phyloP scores from a whole-genome alignment of 2,329 filamentous ascomycete species.

The Fusarium domesticum region DNA sequence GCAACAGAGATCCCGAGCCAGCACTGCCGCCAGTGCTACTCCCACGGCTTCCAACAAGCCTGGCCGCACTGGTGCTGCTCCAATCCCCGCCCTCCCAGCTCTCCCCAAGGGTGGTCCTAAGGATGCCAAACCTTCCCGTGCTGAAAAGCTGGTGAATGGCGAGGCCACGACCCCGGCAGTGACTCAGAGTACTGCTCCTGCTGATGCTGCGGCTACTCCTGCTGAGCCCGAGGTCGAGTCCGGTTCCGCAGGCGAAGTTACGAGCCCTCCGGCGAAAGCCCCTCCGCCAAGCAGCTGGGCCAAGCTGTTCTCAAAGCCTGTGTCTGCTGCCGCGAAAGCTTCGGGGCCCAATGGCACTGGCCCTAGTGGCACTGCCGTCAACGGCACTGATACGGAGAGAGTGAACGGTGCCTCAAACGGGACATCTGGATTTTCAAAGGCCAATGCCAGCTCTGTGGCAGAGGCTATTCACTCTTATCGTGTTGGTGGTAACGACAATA shows the following conservation, averaged over 20 bases:
- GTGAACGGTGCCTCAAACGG: conserved; percentile 16
- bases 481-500: conserved; percentile 61
- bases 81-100: conserved; percentile 46
- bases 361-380: conserved; percentile 16
- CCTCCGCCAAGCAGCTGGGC: conserved; percentile 40
- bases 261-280: conserved; percentile 24
- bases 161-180: conserved; percentile 15
- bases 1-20: conserved; percentile 23
- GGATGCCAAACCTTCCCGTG: conserved; percentile 26
- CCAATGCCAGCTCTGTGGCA: conserved; percentile 59
- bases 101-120: conserved; percentile 41
- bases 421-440: conserved; percentile 40
- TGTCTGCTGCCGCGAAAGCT: conserved; percentile 17
- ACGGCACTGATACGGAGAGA: conserved; percentile 24
- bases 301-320: conserved; percentile 38
- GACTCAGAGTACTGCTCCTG: conserved; percentile 7
- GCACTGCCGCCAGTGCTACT: conserved; percentile 22
- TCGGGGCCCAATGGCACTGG: conserved; percentile 29
- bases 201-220: conserved; percentile 23
- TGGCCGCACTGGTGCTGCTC: conserved; percentile 36
- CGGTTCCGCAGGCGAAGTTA: conserved; percentile 10
- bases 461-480: conserved; percentile 75
- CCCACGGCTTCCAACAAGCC: conserved; percentile 29
- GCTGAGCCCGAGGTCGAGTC: conserved; percentile 21
- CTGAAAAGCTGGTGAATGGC: conserved; percentile 27